These are phyloP conservation scores for Chrysoporthe cubensis DNA, from an alignment of 2,329 filamentous ascomycete species.

Conservation along the genomic window DNA sequence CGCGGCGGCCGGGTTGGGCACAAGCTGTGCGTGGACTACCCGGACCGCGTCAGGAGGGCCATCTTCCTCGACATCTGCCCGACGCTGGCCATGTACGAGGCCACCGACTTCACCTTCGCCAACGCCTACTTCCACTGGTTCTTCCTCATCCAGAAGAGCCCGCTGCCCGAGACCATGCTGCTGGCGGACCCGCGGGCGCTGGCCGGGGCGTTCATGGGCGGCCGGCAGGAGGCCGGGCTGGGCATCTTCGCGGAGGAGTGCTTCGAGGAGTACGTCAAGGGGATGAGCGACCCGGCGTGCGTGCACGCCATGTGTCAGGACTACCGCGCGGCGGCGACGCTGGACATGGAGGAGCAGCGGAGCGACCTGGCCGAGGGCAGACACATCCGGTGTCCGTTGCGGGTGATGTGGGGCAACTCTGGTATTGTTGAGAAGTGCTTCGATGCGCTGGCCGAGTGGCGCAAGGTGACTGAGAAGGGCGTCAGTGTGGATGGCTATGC, in stretches of 20 bases:
- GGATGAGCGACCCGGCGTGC: constrained; percentile 44
- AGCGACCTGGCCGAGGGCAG: constrained; percentile 47
- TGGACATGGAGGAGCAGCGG: constrained; percentile 56
- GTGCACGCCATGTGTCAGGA: constrained; percentile 59
- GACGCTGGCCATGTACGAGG: constrained; percentile 56
- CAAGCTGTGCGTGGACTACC: constrained; percentile 54
- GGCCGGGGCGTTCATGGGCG: constrained; percentile 48
- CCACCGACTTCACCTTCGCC: constrained; percentile 47
- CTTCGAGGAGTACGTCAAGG: constrained; percentile 46
- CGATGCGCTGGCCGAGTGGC: constrained; percentile 56
- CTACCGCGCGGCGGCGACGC: constrained; percentile 55
- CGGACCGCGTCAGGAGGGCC: constrained; percentile 43
- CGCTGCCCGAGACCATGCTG: constrained; percentile 55
- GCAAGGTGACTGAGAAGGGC: constrained; percentile 43
- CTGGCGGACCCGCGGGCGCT: constrained; percentile 43
- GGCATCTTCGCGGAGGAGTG: constrained; percentile 40
- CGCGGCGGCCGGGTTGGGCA: constrained; percentile 60
- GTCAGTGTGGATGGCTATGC: constrained; percentile 44
- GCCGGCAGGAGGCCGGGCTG: constrained; percentile 41
- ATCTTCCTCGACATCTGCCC: constrained; percentile 59
- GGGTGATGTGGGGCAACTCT: constrained; percentile 54
- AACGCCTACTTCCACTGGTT: constrained; percentile 63
- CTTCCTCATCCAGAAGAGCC: constrained; percentile 56
- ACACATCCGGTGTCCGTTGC: constrained; percentile 50
- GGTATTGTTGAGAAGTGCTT: constrained; percentile 55